Percentiles rank a stretch among this genome's conserved stretches.
These are phyloP conservation scores for Apiospora pterosperma DNA, from an alignment of 2,329 filamentous ascomycete genomes.

Conservation along the genomic window DNA sequence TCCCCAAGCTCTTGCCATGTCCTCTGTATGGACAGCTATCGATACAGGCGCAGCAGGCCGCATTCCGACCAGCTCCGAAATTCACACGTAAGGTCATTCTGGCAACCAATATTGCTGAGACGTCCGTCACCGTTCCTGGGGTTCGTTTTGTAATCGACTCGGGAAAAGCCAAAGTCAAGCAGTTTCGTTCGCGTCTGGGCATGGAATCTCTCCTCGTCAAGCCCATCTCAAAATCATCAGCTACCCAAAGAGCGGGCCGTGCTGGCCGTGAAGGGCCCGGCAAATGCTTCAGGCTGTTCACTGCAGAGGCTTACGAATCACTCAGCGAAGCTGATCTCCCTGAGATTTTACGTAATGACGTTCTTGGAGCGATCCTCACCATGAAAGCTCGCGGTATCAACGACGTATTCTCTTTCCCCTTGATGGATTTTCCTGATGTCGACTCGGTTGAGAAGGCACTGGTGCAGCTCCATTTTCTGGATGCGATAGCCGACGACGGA, in stretches of 20 bases:
- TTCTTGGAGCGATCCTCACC: constrained; percentile 80
- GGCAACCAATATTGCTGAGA: constrained; percentile 97
- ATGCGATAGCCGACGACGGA: constrained; percentile 69
- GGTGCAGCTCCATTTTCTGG: constrained; percentile 73
- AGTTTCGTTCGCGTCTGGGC: constrained; percentile 79
- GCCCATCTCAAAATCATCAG: constrained; percentile 88
- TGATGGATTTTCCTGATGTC: constrained; percentile 76
- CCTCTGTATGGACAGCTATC: constrained; percentile 89
- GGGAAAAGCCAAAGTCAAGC: constrained; percentile 91
- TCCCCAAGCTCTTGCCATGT: constrained; percentile 69
- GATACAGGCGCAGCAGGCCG: constrained; percentile 78
- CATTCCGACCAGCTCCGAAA: constrained; percentile 73
- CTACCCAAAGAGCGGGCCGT: constrained; percentile 85
- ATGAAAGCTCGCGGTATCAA: constrained; percentile 91
- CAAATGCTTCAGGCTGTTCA: constrained; percentile 87
- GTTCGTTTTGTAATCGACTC: constrained; percentile 90
- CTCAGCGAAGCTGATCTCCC: constrained; percentile 75
- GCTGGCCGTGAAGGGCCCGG: constrained; percentile 90
- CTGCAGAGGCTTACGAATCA: constrained; percentile 67
- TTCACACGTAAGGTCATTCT: constrained; percentile 85
- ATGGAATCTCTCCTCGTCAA: constrained; percentile 90
- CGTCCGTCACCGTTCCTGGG: constrained; percentile 91
- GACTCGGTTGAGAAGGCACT: constrained; percentile 81
- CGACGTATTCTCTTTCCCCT: constrained; percentile 77
- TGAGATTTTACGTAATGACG: constrained; percentile 87